phyloP scores from a whole-genome alignment of 2,329 filamentous ascomycete genomes.

The Colletotrichum navitas region DNA sequence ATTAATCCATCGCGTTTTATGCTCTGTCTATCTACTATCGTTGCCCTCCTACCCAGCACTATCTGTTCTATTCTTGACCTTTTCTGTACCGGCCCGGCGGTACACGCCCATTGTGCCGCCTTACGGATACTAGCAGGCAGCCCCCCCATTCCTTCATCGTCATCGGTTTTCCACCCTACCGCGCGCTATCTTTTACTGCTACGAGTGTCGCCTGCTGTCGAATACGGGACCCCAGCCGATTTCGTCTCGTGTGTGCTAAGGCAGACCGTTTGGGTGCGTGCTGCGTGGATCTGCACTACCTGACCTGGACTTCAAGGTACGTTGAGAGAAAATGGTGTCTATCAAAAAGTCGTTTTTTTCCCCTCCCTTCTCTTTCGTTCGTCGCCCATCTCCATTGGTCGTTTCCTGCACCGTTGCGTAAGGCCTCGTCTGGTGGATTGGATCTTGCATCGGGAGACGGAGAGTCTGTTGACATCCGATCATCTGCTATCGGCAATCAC shows the following conservation, averaged over 20 bases:
- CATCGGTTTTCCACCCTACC: constrained; percentile 17
- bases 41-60: constrained; percentile 11
- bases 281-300: constrained; percentile 35
- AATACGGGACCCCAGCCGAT: neutral
- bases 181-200: constrained; percentile 7
- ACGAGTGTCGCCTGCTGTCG: constrained; percentile 16
- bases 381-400: neutral
- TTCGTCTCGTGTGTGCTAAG: constrained; percentile 23
- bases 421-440: constrained; percentile 6
- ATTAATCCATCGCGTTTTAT: constrained; percentile 21
- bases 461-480: constrained; percentile 32
- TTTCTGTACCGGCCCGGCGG: constrained; percentile 19
- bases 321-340: constrained; percentile 1
- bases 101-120: constrained; percentile 16
- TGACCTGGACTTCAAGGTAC: constrained; percentile 25
- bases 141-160: constrained; percentile 27
- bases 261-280: constrained; percentile 13
- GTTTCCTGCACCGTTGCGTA: constrained; percentile 16
- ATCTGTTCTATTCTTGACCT: constrained; percentile 30
- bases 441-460: constrained; percentile 13
- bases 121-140: constrained; percentile 13
- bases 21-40: neutral
- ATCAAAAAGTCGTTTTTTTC: neutral
- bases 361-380: neutral
- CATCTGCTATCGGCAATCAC: constrained; percentile 35